Evolutionary conservation across 2,329 filamentous ascomycete species (phyloP).

Genomic region (Cladophialophora exuberans): DNA sequence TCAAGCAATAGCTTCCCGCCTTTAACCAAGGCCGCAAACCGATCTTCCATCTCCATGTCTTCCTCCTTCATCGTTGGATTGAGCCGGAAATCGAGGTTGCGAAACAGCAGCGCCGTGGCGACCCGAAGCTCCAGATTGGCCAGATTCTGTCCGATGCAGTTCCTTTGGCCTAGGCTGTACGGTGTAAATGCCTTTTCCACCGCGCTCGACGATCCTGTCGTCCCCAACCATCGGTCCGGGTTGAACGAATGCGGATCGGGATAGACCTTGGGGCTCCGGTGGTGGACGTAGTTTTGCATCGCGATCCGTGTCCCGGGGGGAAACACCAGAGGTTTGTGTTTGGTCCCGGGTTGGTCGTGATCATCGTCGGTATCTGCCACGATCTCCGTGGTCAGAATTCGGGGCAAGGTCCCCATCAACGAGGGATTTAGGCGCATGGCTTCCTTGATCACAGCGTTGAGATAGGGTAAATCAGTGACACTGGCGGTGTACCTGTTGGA

Average conservation of each 20-base stretch:
- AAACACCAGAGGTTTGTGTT: no score
- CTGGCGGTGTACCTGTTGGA: not conserved
- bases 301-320: slow-evolving; percentile 27
- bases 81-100: slow-evolving; percentile 27
- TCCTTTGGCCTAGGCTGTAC: slow-evolving; percentile 41
- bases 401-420: slow-evolving; percentile 28
- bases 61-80: slow-evolving; percentile 32
- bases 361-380: slow-evolving; percentile 27
- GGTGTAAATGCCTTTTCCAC: slow-evolving; percentile 34
- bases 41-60: slow-evolving; percentile 34
- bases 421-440: slow-evolving; percentile 33
- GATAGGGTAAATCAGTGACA: slow-evolving; percentile 23
- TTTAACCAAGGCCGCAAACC: no score
- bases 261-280: slow-evolving; percentile 26
- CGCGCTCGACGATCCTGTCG: slow-evolving; percentile 22
- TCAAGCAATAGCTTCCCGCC: no score
- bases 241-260: slow-evolving; percentile 23
- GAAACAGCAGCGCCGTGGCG: slow-evolving; percentile 31
- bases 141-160: slow-evolving; percentile 37
- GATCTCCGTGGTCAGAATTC: slow-evolving; percentile 21
- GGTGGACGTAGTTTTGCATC: slow-evolving; percentile 29
- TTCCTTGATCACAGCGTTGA: slow-evolving; percentile 33
- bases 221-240: slow-evolving; percentile 34
- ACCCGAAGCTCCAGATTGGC: slow-evolving; percentile 34
- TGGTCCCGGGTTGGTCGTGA: no score